A percentile compares a stretch with the other conserved stretches of the same genome.
Evolutionary conservation across 345 rosid genomes (phyloP).

Genomic region (Salix viminalis): DNA sequence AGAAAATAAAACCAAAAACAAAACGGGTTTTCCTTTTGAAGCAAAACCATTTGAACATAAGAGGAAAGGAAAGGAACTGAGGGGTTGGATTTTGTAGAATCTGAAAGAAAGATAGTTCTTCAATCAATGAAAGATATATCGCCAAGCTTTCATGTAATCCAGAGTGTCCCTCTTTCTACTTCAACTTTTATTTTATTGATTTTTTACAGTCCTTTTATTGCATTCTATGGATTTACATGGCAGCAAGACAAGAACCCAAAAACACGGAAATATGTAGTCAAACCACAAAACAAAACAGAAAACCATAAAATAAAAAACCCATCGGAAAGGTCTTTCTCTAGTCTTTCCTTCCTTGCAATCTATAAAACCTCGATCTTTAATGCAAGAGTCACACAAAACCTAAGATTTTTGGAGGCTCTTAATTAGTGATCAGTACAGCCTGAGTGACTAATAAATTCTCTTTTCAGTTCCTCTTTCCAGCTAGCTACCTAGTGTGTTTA

Average conservation of each 20-base stretch:
- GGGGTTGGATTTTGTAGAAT: constrained; percentile 1
- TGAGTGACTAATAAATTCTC: constrained; percentile 19
- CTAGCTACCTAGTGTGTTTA: neutral
- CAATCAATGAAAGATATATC: neutral
- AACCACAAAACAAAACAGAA: neutral
- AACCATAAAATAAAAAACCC: neutral
- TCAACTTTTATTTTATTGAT: neutral
- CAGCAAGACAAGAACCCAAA: constrained; percentile 8
- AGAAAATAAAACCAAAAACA: neutral
- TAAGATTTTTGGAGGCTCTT: constrained; percentile 9
- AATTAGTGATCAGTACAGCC: neutral
- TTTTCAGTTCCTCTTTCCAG: neutral
- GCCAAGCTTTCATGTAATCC: neutral
- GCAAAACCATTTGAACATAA: neutral
- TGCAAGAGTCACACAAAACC: constrained; percentile 17
- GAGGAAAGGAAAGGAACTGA: neutral
- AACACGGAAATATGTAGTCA: constrained; percentile 4
- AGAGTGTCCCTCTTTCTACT: neutral
- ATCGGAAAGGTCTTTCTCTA: neutral
- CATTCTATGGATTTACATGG: neutral
- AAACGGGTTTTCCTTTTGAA: neutral
- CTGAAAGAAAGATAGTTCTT: neutral
- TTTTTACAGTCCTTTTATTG: neutral
- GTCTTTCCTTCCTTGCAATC: neutral
- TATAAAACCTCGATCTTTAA: neutral